Evolutionary conservation across 2,329 filamentous ascomycete genomes (phyloP).

Genomic region (Monilinia fructicola): DNA sequence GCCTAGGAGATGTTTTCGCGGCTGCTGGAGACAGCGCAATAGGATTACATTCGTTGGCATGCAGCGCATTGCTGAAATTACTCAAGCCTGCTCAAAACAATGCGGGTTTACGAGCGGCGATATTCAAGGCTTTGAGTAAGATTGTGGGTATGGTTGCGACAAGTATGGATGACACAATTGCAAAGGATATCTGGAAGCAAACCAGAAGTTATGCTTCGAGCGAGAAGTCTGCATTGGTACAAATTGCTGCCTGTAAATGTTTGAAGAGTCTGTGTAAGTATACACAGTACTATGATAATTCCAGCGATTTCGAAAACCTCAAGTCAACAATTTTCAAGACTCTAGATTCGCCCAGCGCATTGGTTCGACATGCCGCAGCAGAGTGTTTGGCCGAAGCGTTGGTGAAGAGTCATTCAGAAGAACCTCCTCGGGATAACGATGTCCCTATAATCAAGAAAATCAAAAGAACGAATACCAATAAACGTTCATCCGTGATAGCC

Average conservation of each 20-base stretch:
- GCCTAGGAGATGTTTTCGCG: slow-evolving; percentile 84
- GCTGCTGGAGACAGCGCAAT: slow-evolving; percentile 93
- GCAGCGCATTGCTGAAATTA: slow-evolving; percentile 70
- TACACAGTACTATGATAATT: slow-evolving; percentile 83
- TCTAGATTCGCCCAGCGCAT: slow-evolving; percentile 72
- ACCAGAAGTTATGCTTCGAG: slow-evolving; percentile 70
- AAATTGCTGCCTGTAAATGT: slow-evolving; percentile 76
- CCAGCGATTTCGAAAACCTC: slow-evolving; percentile 85
- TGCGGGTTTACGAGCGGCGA: slow-evolving; percentile 76
- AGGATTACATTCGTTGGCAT: slow-evolving; percentile 73
- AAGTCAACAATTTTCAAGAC: slow-evolving; percentile 81
- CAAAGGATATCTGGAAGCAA: slow-evolving; percentile 93
- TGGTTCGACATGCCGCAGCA: slow-evolving; percentile 81
- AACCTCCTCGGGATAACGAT: slow-evolving; percentile 50
- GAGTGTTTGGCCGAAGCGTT: slow-evolving; percentile 82
- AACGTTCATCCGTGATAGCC: slow-evolving; percentile 48
- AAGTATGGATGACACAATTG: slow-evolving; percentile 78
- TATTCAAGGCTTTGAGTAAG: slow-evolving; percentile 74
- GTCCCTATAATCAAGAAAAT: slow-evolving; percentile 62
- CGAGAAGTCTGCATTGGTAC: slow-evolving; percentile 82
- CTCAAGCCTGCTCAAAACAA: slow-evolving; percentile 77
- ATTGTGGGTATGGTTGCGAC: slow-evolving; percentile 71
- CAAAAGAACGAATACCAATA: slow-evolving; percentile 65
- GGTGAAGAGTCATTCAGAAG: slow-evolving; percentile 74
- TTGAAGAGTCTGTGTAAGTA: slow-evolving; percentile 69